Conservation (phyloP, 371 early-diverging fungal species). For the Entomophthora muscae region DNA sequence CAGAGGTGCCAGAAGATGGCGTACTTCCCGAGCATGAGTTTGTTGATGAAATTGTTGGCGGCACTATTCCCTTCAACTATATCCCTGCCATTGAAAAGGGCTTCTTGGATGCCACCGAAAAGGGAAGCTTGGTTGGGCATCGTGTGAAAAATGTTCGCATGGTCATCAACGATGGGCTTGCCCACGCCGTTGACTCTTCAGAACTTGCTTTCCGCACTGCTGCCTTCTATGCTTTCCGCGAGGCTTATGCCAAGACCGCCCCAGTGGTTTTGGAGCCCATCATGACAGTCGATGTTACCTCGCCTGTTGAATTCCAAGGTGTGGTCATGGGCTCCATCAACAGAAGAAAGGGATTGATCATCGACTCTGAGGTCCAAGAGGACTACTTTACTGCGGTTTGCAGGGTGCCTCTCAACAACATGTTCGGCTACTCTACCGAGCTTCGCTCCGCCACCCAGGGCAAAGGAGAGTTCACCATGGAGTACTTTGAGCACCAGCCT, state of each 20-base stretch:
- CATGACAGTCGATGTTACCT: conserved; percentile 85
- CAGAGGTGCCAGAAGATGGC: conserved; percentile 22
- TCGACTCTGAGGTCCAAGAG: conserved; percentile 84
- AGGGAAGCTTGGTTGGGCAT: conserved; percentile 87
- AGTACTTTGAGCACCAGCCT: conserved; percentile 77
- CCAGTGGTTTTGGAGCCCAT: conserved; percentile 89
- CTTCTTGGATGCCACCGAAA: conserved; percentile 74
- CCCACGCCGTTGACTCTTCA: conserved; percentile 90
- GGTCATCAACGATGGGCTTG: conserved; percentile 85
- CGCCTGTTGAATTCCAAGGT: conserved; percentile 91
- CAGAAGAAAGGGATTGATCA: conserved; percentile 90
- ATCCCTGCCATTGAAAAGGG: conserved; percentile 96
- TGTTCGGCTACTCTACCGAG: conserved; percentile 96
- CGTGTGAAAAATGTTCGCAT: conserved; percentile 73
- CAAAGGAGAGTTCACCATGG: conserved; percentile 97
- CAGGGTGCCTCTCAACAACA: conserved; percentile 85
- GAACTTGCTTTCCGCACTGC: conserved; percentile 94
- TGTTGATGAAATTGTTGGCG: conserved; percentile 65
- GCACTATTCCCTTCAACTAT: conserved; percentile 84
- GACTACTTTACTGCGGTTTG: conserved; percentile 74
- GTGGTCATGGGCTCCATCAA: conserved; percentile 78
- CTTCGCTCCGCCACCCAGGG: conserved; percentile 87
- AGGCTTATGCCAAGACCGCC: conserved; percentile 61
- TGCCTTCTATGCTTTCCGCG: conserved; percentile 69
- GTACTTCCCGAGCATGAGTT: conserved; percentile 43